Conservation (phyloP, 495 filamentous ascomycete genomes). For the Trichoderma erinaceum region DNA sequence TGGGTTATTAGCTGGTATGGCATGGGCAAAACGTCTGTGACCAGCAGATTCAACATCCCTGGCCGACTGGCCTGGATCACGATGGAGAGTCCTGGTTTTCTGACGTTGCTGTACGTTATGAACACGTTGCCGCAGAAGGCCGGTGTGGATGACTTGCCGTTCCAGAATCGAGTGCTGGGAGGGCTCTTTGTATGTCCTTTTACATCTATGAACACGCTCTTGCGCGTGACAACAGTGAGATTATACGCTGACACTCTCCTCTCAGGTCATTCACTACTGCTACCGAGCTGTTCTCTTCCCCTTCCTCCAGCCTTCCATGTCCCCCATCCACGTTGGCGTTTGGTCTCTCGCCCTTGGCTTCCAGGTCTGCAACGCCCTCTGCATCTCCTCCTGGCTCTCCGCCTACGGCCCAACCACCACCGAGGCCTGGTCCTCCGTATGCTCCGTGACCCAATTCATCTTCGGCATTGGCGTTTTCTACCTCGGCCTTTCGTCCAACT, state of each 20-base stretch:
- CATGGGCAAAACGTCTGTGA: constrained; percentile 79
- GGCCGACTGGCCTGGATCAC: constrained; percentile 78
- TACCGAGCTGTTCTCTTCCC: constrained; percentile 83
- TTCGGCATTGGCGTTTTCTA: constrained; percentile 45
- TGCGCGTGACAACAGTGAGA: not conserved
- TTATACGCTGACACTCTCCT: not conserved
- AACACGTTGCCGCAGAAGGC: constrained; percentile 51
- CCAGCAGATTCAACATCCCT: constrained; percentile 73
- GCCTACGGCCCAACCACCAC: constrained; percentile 63
- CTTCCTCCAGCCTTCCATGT: constrained; percentile 81
- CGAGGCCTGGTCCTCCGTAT: constrained; percentile 46
- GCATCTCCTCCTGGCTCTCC: constrained; percentile 72
- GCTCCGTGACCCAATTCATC: constrained; percentile 34
- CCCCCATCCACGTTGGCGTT: constrained; percentile 67
- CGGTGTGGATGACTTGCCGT: constrained; percentile 50
- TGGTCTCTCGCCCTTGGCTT: constrained; percentile 57
- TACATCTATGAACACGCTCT: constrained; percentile 14
- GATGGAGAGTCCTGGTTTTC: constrained; percentile 78
- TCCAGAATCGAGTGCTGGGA: constrained; percentile 62
- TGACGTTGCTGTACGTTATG: constrained; percentile 73
- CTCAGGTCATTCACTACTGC: constrained; percentile 67
- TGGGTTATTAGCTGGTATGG: constrained; percentile 61
- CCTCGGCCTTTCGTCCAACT: constrained; percentile 70
- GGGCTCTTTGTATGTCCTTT: constrained; percentile 48
- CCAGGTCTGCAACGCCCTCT: constrained; percentile 72